Conservation (phyloP, 129 eudicot species). For the Gnaphalium uliginosum region DNA sequence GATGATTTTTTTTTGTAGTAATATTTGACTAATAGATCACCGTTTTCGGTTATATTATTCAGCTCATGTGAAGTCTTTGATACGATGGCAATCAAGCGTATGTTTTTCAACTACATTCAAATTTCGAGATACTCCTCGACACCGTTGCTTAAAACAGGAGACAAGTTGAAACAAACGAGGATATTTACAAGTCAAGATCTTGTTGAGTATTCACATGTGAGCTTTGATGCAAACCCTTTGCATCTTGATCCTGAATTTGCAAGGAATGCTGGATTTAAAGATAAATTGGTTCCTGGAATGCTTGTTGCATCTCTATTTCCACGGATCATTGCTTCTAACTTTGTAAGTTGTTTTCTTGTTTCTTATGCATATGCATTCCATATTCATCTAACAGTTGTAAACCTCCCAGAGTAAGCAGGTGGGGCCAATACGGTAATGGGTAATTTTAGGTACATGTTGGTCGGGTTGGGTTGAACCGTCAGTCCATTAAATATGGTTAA, state of each 20-base stretch:
- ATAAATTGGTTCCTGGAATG: conserved; percentile 74
- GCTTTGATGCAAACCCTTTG: conserved; percentile 68
- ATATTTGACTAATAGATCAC: not conserved
- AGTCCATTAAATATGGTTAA: not conserved
- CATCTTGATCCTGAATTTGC: conserved; percentile 77
- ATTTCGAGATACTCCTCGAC: conserved; percentile 21
- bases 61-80: not conserved
- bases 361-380: not conserved
- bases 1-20: not conserved
- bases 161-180: conserved; percentile 52
- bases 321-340: conserved; percentile 72
- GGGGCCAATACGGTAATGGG: not conserved
- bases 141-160: conserved; percentile 46
- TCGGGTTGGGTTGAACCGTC: not conserved
- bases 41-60: not conserved
- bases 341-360: conserved; percentile 47
- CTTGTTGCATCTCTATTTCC: conserved; percentile 88
- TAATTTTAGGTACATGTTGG: not conserved
- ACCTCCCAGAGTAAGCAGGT: not conserved
- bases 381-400: not conserved
- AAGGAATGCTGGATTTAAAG: conserved; percentile 58
- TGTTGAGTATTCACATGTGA: conserved; percentile 62
- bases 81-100: conserved; percentile 28
- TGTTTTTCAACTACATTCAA: conserved; percentile 29
- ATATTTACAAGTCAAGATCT: conserved; percentile 54